Percentiles rank a stretch among this genome's conserved stretches.
phyloP scores from a whole-genome alignment of 768 basidiomycete species.

The Russula vinacea region DNA sequence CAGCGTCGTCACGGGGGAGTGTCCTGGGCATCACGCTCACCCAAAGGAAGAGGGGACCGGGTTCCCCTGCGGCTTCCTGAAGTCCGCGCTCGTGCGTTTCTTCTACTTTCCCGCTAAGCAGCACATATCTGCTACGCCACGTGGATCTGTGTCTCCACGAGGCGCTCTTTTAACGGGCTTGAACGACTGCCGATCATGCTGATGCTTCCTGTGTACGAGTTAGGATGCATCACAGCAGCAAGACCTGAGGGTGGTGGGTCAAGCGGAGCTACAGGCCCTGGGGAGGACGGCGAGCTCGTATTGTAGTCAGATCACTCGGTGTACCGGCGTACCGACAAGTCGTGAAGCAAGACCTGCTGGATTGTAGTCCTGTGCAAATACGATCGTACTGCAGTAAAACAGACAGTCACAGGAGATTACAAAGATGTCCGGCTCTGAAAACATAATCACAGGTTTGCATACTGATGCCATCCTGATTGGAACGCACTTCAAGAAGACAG shows the following conservation, averaged over 20 bases:
- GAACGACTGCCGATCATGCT: constrained; percentile 17
- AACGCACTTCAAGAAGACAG: too few species aligned
- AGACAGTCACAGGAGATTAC: too few species aligned
- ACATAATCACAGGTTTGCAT: too few species aligned
- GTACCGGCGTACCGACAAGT: constrained; percentile 14
- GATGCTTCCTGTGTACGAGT: constrained; percentile 19
- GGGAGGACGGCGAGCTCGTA: constrained; percentile 17
- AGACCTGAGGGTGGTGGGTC: constrained; percentile 2
- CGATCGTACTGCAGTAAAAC: too few species aligned
- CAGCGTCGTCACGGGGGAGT: too few species aligned
- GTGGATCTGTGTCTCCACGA: background rate
- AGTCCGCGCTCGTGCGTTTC: constrained; percentile 12
- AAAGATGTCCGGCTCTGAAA: too few species aligned
- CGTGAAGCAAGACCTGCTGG: constrained; percentile 25
- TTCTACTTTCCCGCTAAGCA: constrained; percentile 18
- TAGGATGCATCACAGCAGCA: background rate
- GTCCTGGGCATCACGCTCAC: too few species aligned
- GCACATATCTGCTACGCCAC: constrained; percentile 16
- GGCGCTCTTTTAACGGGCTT: constrained; percentile 3
- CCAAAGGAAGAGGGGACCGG: too few species aligned
- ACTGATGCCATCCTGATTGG: too few species aligned
- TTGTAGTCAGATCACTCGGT: constrained; percentile 11
- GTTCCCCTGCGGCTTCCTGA: too few species aligned
- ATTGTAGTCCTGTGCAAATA: constrained; percentile 17
- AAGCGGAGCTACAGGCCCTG: constrained; percentile 12